Evolutionary conservation across 768 basidiomycete genomes (phyloP).

Genomic region (Postia placenta): DNA sequence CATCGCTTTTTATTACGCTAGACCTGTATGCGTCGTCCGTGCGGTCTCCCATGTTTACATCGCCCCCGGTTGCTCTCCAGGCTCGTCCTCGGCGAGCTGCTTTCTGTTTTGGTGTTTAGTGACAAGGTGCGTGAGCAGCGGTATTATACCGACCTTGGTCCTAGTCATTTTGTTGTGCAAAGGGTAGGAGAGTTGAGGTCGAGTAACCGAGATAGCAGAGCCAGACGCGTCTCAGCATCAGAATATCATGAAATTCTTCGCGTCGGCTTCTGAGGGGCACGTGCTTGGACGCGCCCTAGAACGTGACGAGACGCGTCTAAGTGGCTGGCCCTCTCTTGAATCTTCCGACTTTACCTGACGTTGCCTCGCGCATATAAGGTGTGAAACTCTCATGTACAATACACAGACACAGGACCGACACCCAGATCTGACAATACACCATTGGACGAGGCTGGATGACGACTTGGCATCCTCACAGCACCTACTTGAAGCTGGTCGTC

Average conservation of each 20-base stretch:
- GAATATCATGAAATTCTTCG: no score
- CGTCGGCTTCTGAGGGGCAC: not conserved
- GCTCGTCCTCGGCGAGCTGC: not conserved
- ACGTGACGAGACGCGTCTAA: not conserved
- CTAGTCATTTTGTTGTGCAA: no score
- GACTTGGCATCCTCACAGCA: no score
- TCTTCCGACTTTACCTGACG: not conserved
- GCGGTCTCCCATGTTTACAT: not conserved
- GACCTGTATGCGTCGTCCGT: not conserved
- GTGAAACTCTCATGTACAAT: not conserved
- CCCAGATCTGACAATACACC: not conserved
- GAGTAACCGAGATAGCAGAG: no score
- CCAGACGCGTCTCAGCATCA: no score
- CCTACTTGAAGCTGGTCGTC: no score
- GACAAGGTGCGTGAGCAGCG: not conserved
- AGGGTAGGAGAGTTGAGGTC: no score
- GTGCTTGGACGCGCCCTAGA: not conserved
- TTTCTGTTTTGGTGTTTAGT: not conserved
- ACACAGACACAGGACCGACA: not conserved
- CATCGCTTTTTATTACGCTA: conserved; percentile 10
- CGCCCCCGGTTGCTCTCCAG: not conserved
- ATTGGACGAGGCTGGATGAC: not conserved
- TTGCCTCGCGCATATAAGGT: not conserved
- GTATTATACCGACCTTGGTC: not conserved
- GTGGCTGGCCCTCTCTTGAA: not conserved